Percentiles rank a stretch among this genome's conserved stretches.
These are phyloP conservation scores for Xylaria multiplex DNA, from an alignment of 2,329 filamentous ascomycete species.

Conservation along the genomic window DNA sequence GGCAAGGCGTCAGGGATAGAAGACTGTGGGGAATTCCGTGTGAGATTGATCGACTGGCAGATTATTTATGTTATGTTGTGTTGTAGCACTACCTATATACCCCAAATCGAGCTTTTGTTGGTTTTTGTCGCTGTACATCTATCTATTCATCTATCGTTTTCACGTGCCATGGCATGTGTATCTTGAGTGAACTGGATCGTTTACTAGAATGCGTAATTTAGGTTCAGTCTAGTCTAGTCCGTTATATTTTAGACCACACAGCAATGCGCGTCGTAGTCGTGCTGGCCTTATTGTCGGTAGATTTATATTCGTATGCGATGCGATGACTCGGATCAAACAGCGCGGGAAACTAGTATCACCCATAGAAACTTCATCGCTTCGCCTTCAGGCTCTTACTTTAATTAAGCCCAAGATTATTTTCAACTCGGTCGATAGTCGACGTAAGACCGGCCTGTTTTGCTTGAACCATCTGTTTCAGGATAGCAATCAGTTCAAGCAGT, in stretches of 20 bases:
- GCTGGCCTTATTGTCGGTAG: too few species aligned
- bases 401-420: too few species aligned
- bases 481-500: not conserved
- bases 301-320: not conserved
- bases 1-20: conserved; percentile 16
- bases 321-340: too few species aligned
- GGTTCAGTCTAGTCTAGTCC: too few species aligned
- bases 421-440: too few species aligned
- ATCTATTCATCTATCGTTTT: not conserved
- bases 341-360: not conserved
- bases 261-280: not conserved
- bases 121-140: not conserved
- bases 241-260: not conserved
- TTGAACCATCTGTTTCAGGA: too few species aligned
- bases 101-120: conserved; percentile 12
- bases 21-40: not conserved
- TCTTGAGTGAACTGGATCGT: not conserved
- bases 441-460: not conserved
- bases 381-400: not conserved
- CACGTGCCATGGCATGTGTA: not conserved
- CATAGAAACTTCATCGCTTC: not conserved
- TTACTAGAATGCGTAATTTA: not conserved
- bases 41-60: too few species aligned
- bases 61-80: not conserved
- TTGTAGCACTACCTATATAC: conserved; percentile 30